Evolutionary conservation across 768 basidiomycete genomes (phyloP), one percentile per base, ranked within the genome.

Genomic region (Russula ochroleuca): DNA sequence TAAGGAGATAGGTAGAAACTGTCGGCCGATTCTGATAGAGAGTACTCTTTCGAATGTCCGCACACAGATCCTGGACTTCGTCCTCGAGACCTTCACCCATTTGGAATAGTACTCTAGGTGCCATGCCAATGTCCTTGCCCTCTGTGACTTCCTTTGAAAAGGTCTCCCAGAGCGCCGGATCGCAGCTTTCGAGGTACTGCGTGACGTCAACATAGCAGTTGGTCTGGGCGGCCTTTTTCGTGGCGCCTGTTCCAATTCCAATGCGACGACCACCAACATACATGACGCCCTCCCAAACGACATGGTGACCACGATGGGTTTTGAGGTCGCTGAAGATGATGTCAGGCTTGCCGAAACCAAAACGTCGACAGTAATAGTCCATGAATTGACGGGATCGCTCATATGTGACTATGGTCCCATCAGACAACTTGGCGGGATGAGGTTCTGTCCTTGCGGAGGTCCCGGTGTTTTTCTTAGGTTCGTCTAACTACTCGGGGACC

Each of bases 351-450:
- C 80, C 78, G 70, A 94, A 94, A 28, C 78, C 77, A 72, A 85
- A 97, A 40, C 85, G 80, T 50, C 85, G 82, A 72, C 94, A 96
- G 70, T 98, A 98, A 73, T 90, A 98, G 67, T 95, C 94, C 88
- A 97, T 94, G 78, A 98, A 98, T 64, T 82, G 84, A 54, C 88
- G 84, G 3, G 93, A 92, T 57, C 81, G 81, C 57, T 92, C 90
- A 56, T 86, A 86, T 8, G 76, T 77, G 66, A 94, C 81, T 23
- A 75, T 69, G 13, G 83, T 79, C 28, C 85, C 84, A 69, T 93
- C 88, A 3, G 85, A 83, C 13, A 66, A 47, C 37, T 23, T 58
- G 54, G 35, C 35, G 37, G 76, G 76, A 17, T 73, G 71, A 31
- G 40, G 21, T 5, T 50, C 38, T 14, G 48, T 56, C n/a, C 21